Conservation (phyloP, 1,284 basidiomycete genomes). For the Ustilago esculenta region DNA sequence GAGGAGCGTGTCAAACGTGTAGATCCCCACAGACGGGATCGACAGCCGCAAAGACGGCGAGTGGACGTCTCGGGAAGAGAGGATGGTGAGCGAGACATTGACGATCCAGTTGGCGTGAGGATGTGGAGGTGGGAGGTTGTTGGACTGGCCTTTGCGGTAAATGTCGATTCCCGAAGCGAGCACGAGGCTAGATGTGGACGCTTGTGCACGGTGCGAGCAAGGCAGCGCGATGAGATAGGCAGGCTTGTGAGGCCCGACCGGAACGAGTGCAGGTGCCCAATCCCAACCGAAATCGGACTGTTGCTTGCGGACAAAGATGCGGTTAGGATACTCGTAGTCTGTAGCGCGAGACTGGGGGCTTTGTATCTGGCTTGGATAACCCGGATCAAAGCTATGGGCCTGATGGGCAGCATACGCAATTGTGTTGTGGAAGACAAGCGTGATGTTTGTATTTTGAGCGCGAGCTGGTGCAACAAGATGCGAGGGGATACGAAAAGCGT, state of each 20-base stretch:
- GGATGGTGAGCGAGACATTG: conserved; percentile 52
- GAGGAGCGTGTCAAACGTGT: conserved; percentile 18
- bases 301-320: conserved; percentile 58
- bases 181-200: conserved; percentile 3
- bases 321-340: conserved; percentile 49
- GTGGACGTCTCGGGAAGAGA: conserved; percentile 3
- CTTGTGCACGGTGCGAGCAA: too few relatives aligned
- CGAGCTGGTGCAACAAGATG: background rate
- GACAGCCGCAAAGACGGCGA: conserved; percentile 17
- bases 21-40: conserved; percentile 19
- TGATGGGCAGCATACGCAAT: conserved; percentile 27
- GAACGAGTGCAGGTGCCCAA: conserved; percentile 55
- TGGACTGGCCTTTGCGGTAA: conserved; percentile 46
- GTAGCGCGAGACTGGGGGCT: conserved; percentile 7
- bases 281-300: conserved; percentile 63
- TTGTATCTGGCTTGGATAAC: conserved; percentile 33
- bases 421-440: conserved; percentile 32
- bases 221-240: conserved; percentile 43
- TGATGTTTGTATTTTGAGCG: conserved; percentile 32
- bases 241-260: conserved; percentile 37
- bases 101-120: conserved; percentile 55
- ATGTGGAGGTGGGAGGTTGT: conserved; percentile 51
- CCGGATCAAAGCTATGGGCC: conserved; percentile 11
- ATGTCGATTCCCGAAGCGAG: conserved; percentile 33
- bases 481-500: conserved; percentile 69